These are phyloP conservation scores for Brassica juncea DNA, from an alignment of 345 rosid species.

Conservation along the genomic window DNA sequence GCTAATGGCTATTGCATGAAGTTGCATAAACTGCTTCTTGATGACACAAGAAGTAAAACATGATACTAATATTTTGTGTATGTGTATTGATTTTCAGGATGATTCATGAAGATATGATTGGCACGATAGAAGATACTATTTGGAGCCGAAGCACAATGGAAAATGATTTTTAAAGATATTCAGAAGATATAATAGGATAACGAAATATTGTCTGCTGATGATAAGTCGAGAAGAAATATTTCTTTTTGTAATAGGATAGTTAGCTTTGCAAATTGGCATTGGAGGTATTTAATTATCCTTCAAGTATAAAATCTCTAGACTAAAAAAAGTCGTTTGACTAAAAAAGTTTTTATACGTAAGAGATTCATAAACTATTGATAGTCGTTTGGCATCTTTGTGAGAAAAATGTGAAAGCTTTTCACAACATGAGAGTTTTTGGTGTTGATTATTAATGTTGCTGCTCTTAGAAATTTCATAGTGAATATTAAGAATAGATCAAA, in stretches of 20 bases:
- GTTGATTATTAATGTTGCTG: too few species aligned
- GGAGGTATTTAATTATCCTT: neutral
- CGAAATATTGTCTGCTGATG: neutral
- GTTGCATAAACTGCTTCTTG: neutral
- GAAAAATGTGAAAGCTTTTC: too few species aligned
- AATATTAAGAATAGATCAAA: too few species aligned
- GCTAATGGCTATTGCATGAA: neutral
- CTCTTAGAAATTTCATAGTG: too few species aligned
- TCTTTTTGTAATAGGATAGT: neutral
- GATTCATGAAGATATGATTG: neutral
- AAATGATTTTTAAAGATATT: too few species aligned
- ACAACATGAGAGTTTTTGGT: too few species aligned
- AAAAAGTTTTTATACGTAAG: too few species aligned
- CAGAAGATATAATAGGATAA: neutral
- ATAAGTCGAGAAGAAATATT: neutral
- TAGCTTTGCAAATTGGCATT: neutral
- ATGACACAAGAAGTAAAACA: neutral
- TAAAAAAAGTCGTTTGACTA: too few species aligned
- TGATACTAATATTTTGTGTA: neutral
- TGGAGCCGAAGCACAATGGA: neutral
- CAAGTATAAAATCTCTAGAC: neutral
- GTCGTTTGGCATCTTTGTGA: too few species aligned
- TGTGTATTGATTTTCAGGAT: neutral
- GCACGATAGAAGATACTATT: neutral
- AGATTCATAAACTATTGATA: too few species aligned